A percentile compares a stretch with the other conserved stretches of the same genome.
These are phyloP conservation scores for Fusarium mexicanum DNA, from an alignment of 2,329 filamentous ascomycete species.

Conservation along the genomic window DNA sequence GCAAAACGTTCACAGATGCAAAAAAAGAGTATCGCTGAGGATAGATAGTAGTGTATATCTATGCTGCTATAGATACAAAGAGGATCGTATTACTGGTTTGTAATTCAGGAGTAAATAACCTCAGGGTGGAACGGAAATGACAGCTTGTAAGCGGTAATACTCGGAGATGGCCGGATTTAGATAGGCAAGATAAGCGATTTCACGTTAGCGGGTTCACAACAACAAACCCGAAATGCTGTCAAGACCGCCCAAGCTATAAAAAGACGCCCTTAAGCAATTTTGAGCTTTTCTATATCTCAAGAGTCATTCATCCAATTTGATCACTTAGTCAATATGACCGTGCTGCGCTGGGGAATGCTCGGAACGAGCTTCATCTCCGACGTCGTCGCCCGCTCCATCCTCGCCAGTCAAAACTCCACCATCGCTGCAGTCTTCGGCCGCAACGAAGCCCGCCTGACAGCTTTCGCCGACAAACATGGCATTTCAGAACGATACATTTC, in stretches of 20 bases:
- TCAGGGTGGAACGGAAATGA: not conserved
- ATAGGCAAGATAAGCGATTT: not conserved
- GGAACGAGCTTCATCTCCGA: conserved; percentile 22
- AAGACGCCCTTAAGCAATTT: fast-evolving
- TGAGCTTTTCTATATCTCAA: fast-evolving
- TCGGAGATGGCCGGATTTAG: not conserved
- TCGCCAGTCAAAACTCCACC: conserved; percentile 5
- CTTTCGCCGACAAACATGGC: conserved; percentile 3
- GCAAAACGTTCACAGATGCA: not conserved
- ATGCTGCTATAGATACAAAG: fast-evolving
- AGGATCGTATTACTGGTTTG: not conserved
- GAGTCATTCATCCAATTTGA: fast-evolving
- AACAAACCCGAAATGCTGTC: not conserved
- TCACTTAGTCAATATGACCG: not conserved
- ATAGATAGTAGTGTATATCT: fast-evolving
- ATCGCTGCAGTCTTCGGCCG: conserved; percentile 8
- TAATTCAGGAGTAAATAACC: not conserved
- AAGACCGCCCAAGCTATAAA: not conserved
- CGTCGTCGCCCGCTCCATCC: conserved; percentile 9
- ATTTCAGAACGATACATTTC: conserved; percentile 3
- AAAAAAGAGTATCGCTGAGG: not conserved
- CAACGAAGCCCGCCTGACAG: not conserved
- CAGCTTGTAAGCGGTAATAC: not conserved
- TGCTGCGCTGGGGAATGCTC: conserved; percentile 15
- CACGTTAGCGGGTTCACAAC: not conserved